These are phyloP conservation scores for Amoebophrya sp. DNA, from an alignment of 169 alveolate species.

Conservation along the genomic window DNA sequence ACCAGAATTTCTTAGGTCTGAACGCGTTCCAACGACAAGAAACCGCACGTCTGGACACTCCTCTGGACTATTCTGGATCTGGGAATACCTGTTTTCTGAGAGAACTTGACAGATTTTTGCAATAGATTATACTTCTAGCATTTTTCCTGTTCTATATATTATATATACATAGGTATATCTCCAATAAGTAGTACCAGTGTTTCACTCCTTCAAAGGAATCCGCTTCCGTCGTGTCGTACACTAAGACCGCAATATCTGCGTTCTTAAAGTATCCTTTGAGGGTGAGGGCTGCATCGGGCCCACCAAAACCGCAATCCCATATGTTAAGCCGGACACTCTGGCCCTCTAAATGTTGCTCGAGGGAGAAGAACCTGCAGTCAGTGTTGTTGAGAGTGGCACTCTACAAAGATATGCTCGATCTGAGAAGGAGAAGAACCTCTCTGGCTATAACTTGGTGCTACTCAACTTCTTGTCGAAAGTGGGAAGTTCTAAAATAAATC, in stretches of 20 bases:
- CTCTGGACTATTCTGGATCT: neutral
- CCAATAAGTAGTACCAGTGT: neutral
- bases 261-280: neutral
- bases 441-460: too few species aligned
- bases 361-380: too few species aligned
- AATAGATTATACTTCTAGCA: too few species aligned
- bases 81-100: neutral
- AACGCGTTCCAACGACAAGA: neutral
- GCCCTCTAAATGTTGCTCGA: neutral
- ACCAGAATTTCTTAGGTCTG: too few species aligned
- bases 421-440: too few species aligned
- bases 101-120: neutral
- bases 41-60: neutral
- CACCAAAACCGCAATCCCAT: neutral
- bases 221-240: neutral
- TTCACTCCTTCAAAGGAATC: neutral
- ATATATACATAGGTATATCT: neutral
- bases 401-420: too few species aligned
- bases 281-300: neutral
- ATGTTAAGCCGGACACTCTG: neutral
- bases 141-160: neutral
- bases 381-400: too few species aligned
- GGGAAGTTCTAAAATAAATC: neutral
- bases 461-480: neutral
- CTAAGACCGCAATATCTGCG: neutral